Evolutionary conservation across 768 basidiomycete genomes (phyloP).

Genomic region (Panus rudis): DNA sequence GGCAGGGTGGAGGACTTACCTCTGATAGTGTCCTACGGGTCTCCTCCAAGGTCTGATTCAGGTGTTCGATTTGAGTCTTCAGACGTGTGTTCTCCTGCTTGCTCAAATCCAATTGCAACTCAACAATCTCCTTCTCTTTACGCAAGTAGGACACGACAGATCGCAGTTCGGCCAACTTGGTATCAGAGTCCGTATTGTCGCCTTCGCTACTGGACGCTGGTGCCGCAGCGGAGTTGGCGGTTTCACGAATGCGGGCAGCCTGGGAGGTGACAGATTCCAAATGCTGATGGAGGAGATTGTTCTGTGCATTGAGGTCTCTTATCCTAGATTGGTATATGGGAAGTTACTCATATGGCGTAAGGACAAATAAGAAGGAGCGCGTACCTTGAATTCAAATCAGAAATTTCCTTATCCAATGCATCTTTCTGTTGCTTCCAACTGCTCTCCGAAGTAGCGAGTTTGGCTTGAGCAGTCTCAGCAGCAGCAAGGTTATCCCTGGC

Average conservation of each 20-base stretch:
- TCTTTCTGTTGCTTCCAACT: constrained; percentile 82
- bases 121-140: constrained; percentile 89
- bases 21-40: constrained; percentile 64
- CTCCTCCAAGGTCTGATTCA: constrained; percentile 64
- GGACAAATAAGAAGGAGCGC: constrained; percentile 10
- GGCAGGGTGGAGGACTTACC: constrained; percentile 29
- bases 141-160: constrained; percentile 76
- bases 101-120: constrained; percentile 78
- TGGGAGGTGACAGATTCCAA: constrained; percentile 79
- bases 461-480: constrained; percentile 70
- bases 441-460: constrained; percentile 59
- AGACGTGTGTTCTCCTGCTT: constrained; percentile 70
- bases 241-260: constrained; percentile 72
- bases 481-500: constrained; percentile 53
- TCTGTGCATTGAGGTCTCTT: constrained; percentile 71
- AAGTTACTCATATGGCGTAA: no score
- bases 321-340: constrained; percentile 35
- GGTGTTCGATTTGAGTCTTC: constrained; percentile 69
- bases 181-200: constrained; percentile 47
- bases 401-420: constrained; percentile 69
- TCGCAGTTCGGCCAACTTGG: constrained; percentile 65
- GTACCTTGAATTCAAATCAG: constrained; percentile 65
- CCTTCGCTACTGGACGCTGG: constrained; percentile 37
- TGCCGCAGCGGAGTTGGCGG: constrained; percentile 43
- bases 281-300: constrained; percentile 71